A percentile compares a stretch with the other conserved stretches of the same genome.
Evolutionary conservation across 805 yeast species (phyloP).

Genomic region (Wickerhamia fluorescens): DNA sequence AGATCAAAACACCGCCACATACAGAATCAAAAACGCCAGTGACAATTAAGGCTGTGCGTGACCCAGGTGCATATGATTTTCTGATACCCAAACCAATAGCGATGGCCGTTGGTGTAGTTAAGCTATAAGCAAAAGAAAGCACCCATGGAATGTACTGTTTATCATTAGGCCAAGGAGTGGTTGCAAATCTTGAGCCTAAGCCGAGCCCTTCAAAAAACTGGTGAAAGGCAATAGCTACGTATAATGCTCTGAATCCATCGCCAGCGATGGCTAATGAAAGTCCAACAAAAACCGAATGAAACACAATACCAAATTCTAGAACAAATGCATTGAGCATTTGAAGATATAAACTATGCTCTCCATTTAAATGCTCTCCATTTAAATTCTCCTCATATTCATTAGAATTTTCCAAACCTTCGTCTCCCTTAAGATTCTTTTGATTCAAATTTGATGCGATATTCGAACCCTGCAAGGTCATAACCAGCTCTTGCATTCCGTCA

Average conservation of each 20-base stretch:
- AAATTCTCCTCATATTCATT: too few relatives aligned
- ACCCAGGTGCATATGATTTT: constrained; percentile 49
- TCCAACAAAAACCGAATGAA: constrained; percentile 28
- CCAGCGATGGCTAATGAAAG: constrained; percentile 27
- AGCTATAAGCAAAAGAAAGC: constrained; percentile 19
- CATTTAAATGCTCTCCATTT: too few relatives aligned
- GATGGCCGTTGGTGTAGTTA: constrained; percentile 68
- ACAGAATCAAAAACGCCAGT: constrained; percentile 71
- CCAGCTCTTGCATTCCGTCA: too few relatives aligned
- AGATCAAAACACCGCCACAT: constrained; percentile 71
- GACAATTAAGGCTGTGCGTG: constrained; percentile 52
- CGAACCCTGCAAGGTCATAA: too few relatives aligned
- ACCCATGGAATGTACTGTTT: constrained; percentile 41
- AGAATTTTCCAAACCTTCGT: constrained; percentile 1
- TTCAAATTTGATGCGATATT: too few relatives aligned
- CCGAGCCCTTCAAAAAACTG: constrained; percentile 30
- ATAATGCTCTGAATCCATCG: constrained; percentile 20
- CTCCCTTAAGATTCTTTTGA: constrained; percentile 1
- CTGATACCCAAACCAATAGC: constrained; percentile 78
- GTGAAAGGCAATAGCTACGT: constrained; percentile 24
- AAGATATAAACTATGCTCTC: constrained; percentile 34
- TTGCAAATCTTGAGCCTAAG: constrained; percentile 23
- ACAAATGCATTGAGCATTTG: constrained; percentile 48
- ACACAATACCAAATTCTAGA: constrained; percentile 26
- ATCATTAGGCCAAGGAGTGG: constrained; percentile 19